Base-by-base conservation (phyloP, 2,329 filamentous ascomycete genomes). In the Metarhizium anisopliae region DNA sequence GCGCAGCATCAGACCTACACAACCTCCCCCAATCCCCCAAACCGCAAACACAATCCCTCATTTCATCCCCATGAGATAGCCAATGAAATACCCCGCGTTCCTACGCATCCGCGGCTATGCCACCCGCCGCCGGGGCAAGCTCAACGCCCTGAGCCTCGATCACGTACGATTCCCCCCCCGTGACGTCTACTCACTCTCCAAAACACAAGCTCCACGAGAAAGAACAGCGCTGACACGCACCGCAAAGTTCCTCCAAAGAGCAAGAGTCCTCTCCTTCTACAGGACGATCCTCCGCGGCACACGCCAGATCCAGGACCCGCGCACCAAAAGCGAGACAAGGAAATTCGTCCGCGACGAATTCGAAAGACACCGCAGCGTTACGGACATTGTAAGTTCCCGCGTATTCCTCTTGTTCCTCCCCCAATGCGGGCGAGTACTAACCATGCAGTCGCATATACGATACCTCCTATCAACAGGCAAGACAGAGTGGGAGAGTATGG, bases 401-500 rank as follows among this genome's bases (percentile, higher is more conserved):
- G 10, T 16, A 16, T 40, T 13, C 8, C 2, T 40, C 38, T 14
- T 18, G 14, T 4, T 38, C 6, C 2, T n/a, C 8, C 8, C 30
- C 8, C 51, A 20, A 13, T 25, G 13, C 51, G n/a, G 11, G 6
- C 18, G 25, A 29, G 25, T 18, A 29, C 50, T 30, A 16, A 45
- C 32, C 38, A 25, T 4, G 7, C 29, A 83, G 81, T 69, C 71
- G 60, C 83, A 86, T 62, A 82, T 85, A 60, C 76, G 80, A 56
- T 86, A 85, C 66, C 75, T 86, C 42, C 67, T 85, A 56, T 84
- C 82, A 10, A 85, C 79, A 3, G 83, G 83, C 54, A 85, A 83
- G 70, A 83, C 81, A 30, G 79, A 86, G 64, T 86, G 83, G 82
- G 80, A 86, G 62, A 74, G 68, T 54, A 84, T 85, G 78, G 81